phyloP scores from a whole-genome alignment of 108 stramenopile species.

The Pseudonitzschia pungens region DNA sequence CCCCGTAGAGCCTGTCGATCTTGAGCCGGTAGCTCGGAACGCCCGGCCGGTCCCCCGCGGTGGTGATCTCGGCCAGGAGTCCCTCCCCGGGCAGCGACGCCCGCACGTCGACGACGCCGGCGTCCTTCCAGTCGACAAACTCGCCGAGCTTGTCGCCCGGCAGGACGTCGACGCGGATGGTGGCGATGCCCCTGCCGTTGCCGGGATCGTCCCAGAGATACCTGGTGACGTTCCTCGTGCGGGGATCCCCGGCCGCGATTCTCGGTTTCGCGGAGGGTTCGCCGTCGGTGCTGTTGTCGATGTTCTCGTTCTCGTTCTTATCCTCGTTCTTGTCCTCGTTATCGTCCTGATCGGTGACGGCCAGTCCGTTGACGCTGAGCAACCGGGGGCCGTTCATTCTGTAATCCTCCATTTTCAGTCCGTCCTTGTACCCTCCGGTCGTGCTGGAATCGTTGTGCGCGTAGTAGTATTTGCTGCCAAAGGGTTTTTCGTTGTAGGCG shows the following conservation, averaged over 20 bases:
- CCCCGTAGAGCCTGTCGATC: constrained; percentile 59
- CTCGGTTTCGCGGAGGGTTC: not conserved
- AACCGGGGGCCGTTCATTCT: constrained; percentile 80
- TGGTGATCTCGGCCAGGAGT: constrained; percentile 38
- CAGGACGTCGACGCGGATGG: constrained; percentile 73
- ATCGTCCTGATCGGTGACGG: constrained; percentile 17
- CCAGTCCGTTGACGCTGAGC: constrained; percentile 51
- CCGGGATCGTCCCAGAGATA: constrained; percentile 87
- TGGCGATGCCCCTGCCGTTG: constrained; percentile 53
- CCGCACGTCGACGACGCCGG: constrained; percentile 35
- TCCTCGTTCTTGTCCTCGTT: not conserved
- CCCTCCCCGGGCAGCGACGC: constrained; percentile 51
- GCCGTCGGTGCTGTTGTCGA: not conserved
- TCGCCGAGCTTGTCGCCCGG: constrained; percentile 36
- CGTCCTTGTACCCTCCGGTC: constrained; percentile 82
- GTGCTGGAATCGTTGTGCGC: constrained; percentile 76
- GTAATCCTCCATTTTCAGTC: constrained; percentile 77
- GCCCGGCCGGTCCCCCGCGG: constrained; percentile 1
- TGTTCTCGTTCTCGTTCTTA: constrained; percentile 5
- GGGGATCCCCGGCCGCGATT: not conserved
- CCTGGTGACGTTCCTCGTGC: constrained; percentile 41
- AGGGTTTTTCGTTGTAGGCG: constrained; percentile 46
- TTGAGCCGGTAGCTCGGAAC: constrained; percentile 48
- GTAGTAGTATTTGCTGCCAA: constrained; percentile 80
- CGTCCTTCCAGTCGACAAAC: constrained; percentile 45